Base-by-base conservation (phyloP, 2,329 filamentous ascomycete species). In the Pseudogymnoascus pannorum region DNA sequence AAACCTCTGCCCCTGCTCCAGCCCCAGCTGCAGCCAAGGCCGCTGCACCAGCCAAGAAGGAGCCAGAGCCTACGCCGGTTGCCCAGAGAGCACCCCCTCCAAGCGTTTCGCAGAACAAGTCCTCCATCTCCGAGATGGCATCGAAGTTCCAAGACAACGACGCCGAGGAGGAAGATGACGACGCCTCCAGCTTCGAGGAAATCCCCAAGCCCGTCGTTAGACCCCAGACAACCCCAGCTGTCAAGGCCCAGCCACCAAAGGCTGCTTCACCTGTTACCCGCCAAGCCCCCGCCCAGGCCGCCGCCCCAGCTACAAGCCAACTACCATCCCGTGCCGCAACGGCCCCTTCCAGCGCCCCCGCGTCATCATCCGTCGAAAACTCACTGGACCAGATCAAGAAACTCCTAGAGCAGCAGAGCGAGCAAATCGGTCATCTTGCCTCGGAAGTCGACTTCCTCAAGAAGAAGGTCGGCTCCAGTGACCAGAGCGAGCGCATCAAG, bases 171-270 rank as follows among this genome's bases (percentile, higher is more conserved):
- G 83, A 83, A n/a, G 77, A 78, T 8, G 70, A 76, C 20, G 80
- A 82, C 1, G 79, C 84, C 26, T 93, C 90, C 1, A 91, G 87
- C 75, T 97, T 97, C 67, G 92, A 97, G 72, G 91, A 96, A 71
- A 82, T 94, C 31, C 75, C 87, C 31, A 91, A 91, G 71, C 89
- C 91, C 18, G 77, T 83, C 9, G 87, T 90, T 68, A 87, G 88
- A 54, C 69, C 73, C 3, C 48, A n/a, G 8, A 69, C 72, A 18
- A 72, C 73, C 14, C 65, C 69, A 31, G 68, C 73, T 20, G 73
- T 75, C 24, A 78, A 77, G 20, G 72, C 73, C 4, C 68, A 69
- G 31, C n/a, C n/a, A n/a, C 35, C 63, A 35, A 81, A 81, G 70
- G 73, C 77, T 20, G 67, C 74, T 3, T 74, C 77, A n/a, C 74